Evolutionary conservation across 2,329 filamentous ascomycete genomes (phyloP).

Genomic region (Fusarium paranaense): DNA sequence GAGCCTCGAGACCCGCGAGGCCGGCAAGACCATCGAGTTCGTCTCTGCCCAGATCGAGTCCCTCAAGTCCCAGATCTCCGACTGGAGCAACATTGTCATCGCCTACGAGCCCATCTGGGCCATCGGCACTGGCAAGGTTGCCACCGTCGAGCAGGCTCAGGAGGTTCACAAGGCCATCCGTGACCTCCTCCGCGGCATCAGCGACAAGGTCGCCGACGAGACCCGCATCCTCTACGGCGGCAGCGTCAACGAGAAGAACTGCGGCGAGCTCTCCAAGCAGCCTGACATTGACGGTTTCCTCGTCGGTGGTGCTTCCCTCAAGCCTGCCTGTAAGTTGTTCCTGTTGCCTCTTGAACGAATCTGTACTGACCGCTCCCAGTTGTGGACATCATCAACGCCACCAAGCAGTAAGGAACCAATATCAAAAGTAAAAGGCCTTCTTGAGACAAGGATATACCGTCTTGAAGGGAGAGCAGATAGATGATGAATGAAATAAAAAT

Average conservation of each 20-base stretch:
- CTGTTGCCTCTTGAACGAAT: neutral
- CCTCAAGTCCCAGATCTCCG: conserved; percentile 78
- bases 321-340: conserved; percentile 84
- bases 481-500: conserved; percentile 42
- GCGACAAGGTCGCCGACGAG: conserved; percentile 80
- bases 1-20: conserved; percentile 92
- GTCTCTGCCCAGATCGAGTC: conserved; percentile 88
- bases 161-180: conserved; percentile 94
- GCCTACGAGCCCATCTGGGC: conserved; percentile 99
- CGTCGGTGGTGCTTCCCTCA: conserved; percentile 94
- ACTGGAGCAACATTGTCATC: conserved; percentile 95
- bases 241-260: conserved; percentile 98
- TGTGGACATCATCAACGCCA: conserved; percentile 70
- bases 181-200: conserved; percentile 84
- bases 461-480: conserved; percentile 26
- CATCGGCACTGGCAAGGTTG: conserved; percentile 93
- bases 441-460: conserved; percentile 8
- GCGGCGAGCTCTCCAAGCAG: conserved; percentile 90
- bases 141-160: conserved; percentile 89
- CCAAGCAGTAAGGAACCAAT: conserved; percentile 56
- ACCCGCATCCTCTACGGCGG: conserved; percentile 97
- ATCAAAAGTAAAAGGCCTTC: conserved; percentile 30
- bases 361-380: conserved; percentile 51
- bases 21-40: conserved; percentile 84
- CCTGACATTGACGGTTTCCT: conserved; percentile 97